A percentile compares a stretch with the other conserved stretches of the same genome.
Evolutionary conservation across 805 yeast species (phyloP).

Genomic region (Candida boidinii): DNA sequence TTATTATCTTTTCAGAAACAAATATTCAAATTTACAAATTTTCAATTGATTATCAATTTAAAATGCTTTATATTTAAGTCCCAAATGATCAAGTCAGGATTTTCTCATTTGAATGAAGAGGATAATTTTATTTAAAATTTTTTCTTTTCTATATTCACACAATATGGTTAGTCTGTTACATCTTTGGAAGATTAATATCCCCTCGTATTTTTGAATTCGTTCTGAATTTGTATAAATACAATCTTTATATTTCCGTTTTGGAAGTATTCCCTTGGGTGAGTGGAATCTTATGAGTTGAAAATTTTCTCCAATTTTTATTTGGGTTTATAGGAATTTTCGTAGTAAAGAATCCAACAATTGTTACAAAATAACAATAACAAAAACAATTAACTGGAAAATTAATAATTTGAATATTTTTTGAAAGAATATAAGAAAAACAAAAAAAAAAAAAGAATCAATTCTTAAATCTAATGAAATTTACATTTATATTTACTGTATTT

Average conservation of each 20-base stretch:
- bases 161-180: constrained; percentile 85
- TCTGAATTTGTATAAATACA: constrained; percentile 28
- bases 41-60: too few relatives aligned
- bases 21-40: constrained; percentile 4
- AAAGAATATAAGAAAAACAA: neutral
- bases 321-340: constrained; percentile 48
- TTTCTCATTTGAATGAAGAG: constrained; percentile 29
- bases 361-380: neutral
- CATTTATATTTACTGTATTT: constrained; percentile 1
- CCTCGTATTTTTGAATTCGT: constrained; percentile 36
- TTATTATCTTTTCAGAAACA: constrained; percentile 6
- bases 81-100: constrained; percentile 92
- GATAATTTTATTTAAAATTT: too few relatives aligned
- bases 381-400: too few relatives aligned
- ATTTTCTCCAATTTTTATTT: constrained; percentile 23
- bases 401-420: neutral
- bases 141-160: constrained; percentile 15
- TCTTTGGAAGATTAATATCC: constrained; percentile 88
- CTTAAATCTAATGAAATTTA: neutral
- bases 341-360: constrained; percentile 79
- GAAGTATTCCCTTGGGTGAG: constrained; percentile 26
- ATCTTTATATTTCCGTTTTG: constrained; percentile 31
- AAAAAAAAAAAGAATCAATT: neutral
- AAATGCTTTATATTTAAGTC: constrained; percentile 8
- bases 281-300: constrained; percentile 84